Base-by-base conservation (phyloP, 768 basidiomycete genomes). In the Boletellus ananas region DNA sequence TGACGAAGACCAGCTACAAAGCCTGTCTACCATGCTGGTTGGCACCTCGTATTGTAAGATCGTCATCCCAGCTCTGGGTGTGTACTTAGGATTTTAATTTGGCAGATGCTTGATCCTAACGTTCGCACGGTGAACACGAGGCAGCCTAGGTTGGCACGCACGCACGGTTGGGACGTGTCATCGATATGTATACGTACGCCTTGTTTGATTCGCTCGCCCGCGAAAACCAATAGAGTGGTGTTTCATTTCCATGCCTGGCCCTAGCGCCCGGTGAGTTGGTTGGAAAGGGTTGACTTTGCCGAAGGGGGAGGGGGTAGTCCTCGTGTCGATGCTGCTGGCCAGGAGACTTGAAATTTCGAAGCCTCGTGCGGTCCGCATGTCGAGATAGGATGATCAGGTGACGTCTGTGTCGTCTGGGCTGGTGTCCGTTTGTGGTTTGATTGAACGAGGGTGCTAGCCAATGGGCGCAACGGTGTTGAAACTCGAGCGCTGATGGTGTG, bases 1-100 rank as follows among this genome's bases (percentile, higher is more conserved):
- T 66, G 83, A 90, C 60, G 92, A 95, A 68, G 92, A 94, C 61
- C 92, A 94, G 61, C 68, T 94, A 43, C 86, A 90, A 64, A 87
- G 82, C 58, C 78, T 95, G 57, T 89, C 90, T 21, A 84, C 85
- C 34, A 92, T 94, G 82, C 75, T 94, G 34, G 88, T 90, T 25
- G 92, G 92, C 38, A 94, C 90, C 42, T 93, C 88, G 14, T 91
- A 91, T 63, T 90, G 87, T 88, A 63, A 73, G 84, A 38, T 47
- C 43, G 45, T 8, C 13, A 41, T 54, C 50, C 13, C 29, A n/a
- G 25, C 27, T 37, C 8, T 43, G 47, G 42, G 20, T 45, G 37
- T 18, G 39, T 41, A 29, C 54, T 59, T n/a, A 66, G 54, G 48
- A 43, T 49, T 54, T 23, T 12, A 45, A 38, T 45, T 51, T 48